Evolutionary conservation across 345 rosid species (phyloP).

Genomic region (Laguncularia racemosa): DNA sequence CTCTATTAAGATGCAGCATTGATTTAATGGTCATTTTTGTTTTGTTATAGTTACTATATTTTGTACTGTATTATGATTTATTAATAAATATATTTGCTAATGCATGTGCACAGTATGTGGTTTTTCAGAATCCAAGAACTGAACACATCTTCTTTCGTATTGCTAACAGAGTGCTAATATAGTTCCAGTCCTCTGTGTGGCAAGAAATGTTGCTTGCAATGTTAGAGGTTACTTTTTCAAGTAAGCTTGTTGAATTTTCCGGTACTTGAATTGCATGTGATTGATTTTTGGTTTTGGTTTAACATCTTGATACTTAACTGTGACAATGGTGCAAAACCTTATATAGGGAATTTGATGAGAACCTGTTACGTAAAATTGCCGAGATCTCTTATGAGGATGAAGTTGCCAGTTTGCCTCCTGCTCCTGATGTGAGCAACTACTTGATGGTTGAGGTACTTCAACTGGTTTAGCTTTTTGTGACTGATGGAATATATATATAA

Average conservation of each 20-base stretch:
- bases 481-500: constrained; percentile 7
- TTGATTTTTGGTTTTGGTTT: neutral
- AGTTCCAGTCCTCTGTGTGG: constrained; percentile 89
- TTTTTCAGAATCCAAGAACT: no score
- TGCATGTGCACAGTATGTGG: no score
- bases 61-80: no score
- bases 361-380: constrained; percentile 58
- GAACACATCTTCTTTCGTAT: neutral
- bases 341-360: constrained; percentile 94
- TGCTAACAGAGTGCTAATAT: constrained; percentile 59
- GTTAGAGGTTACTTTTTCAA: constrained; percentile 93
- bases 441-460: constrained; percentile 75
- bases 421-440: constrained; percentile 95
- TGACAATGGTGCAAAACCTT: constrained; percentile 5
- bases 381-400: constrained; percentile 86
- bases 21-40: no score
- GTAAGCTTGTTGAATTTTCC: constrained; percentile 40
- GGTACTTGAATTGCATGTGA: constrained; percentile 2
- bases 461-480: constrained; percentile 6
- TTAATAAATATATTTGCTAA: no score
- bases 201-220: constrained; percentile 99
- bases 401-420: constrained; percentile 58
- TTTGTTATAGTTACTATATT: no score
- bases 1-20: no score
- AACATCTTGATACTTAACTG: neutral